Evolutionary conservation across 2,329 filamentous ascomycete species (phyloP), one percentile per base, ranked within the genome.

Genomic region (Talaromyces sp.): DNA sequence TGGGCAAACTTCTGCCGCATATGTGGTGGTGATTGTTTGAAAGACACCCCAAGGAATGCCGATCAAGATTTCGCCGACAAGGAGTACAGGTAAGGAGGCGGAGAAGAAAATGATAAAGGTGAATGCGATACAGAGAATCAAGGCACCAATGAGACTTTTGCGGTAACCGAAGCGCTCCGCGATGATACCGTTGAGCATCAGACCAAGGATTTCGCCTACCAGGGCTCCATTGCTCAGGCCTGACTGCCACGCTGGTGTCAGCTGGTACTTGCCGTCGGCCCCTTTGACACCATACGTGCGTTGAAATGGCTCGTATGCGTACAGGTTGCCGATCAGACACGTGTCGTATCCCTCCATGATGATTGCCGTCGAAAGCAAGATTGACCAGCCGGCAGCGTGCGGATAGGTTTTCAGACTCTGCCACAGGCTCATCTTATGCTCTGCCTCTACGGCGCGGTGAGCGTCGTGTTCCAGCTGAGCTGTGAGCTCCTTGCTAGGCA

Each of bases 101-200:
- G 79, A 77, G 45, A 63, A 63, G 50, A 63, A 63, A 7, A 57
- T 19, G 8, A 63, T 35, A 63, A 81, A 81, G 71, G 81, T 71
- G 61, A 71, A 70, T 19, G 68, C 70, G 19, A 69, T 67, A 35
- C 73, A 69, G 6, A 72, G 47, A 19, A 68, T 19, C 45, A 76
- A 66, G 9, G 70, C 66, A 27, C 65, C 69, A 1, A 74, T 69
- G 63, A 75, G 69, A 41, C 70, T 73, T 66, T 68, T 71, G 61
- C 72, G 68, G 60, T 74, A 75, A 15, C 87, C 87, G 70, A 87
- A 87, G 17, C 85, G 82, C 43, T 90, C 88, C n/a, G 41, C 41
- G 41, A 45, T 45, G 41, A 45, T 45, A 45, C 41, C 41, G 2
- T 45, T 45, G 41, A 45, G 41, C 41, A 45, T 45, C n/a, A 45